Evolutionary conservation across 2,329 filamentous ascomycete species (phyloP).

Genomic region (Zasmidium citrigriseum): DNA sequence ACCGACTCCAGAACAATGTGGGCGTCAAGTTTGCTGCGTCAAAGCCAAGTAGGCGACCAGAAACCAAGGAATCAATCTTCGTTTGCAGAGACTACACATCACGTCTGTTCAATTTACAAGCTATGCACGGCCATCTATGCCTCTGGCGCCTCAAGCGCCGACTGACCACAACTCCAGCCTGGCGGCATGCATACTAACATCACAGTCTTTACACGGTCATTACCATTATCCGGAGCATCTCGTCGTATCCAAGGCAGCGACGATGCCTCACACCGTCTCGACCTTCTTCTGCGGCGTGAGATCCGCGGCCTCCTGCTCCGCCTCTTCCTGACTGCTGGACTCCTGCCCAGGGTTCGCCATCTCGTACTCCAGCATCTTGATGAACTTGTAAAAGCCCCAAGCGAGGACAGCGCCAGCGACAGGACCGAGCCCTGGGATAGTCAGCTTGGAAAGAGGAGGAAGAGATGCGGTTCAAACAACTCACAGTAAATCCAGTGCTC

Average conservation of each 20-base stretch:
- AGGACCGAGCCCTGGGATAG: slow-evolving; percentile 32
- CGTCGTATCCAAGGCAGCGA: background rate
- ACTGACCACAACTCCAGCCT: background rate
- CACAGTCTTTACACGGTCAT: background rate
- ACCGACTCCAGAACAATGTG: background rate
- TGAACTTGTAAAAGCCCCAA: slow-evolving; percentile 36
- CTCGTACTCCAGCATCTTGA: slow-evolving; percentile 37
- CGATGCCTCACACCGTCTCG: background rate
- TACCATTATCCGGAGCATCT: background rate
- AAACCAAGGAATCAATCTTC: too few species aligned
- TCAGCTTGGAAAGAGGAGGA: background rate
- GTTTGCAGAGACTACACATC: background rate
- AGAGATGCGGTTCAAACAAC: background rate
- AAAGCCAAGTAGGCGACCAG: background rate
- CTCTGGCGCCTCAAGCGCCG: background rate
- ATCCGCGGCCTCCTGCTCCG: slow-evolving; percentile 20
- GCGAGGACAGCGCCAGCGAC: slow-evolving; percentile 32
- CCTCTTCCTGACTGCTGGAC: slow-evolving; percentile 22
- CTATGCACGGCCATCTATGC: background rate
- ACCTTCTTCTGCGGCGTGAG: slow-evolving; percentile 25
- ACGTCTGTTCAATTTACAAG: background rate
- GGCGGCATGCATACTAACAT: background rate
- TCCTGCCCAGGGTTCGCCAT: slow-evolving; percentile 34
- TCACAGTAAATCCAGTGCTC: slow-evolving; percentile 29
- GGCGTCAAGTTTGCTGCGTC: background rate